phyloP scores from a whole-genome alignment of 2,329 filamentous ascomycete genomes.

The Fusarium protoensiforme region DNA sequence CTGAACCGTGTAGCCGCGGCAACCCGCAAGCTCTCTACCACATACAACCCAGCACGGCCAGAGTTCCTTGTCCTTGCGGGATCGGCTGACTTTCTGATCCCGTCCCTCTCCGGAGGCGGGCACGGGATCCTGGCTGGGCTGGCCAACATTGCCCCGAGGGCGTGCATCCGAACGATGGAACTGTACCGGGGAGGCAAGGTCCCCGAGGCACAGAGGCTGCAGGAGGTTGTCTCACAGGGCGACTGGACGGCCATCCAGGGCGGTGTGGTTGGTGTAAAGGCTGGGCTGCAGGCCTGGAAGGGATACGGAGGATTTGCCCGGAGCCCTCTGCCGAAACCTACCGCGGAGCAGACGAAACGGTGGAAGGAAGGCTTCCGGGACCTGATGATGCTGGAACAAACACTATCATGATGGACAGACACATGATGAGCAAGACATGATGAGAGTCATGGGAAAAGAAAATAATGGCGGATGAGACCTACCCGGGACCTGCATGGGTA shows the following conservation, averaged over 20 bases:
- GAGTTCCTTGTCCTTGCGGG: constrained; percentile 78
- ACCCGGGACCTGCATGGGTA: constrained; percentile 30
- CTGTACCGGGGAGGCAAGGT: constrained; percentile 68
- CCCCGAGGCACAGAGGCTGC: constrained; percentile 70
- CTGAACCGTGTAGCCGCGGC: constrained; percentile 71
- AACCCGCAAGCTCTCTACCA: constrained; percentile 56
- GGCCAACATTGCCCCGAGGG: constrained; percentile 76
- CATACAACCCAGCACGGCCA: constrained; percentile 16
- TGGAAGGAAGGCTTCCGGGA: constrained; percentile 69
- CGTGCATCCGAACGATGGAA: constrained; percentile 70
- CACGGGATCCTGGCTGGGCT: constrained; percentile 78
- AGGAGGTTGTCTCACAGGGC: constrained; percentile 73
- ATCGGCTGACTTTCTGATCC: constrained; percentile 78
- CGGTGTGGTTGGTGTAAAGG: constrained; percentile 78
- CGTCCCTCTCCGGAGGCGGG: constrained; percentile 74
- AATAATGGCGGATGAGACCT: not conserved
- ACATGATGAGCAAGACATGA: constrained; percentile 4
- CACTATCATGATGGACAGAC: constrained; percentile 41
- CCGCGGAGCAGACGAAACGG: constrained; percentile 57
- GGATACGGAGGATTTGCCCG: constrained; percentile 70
- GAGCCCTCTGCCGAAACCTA: constrained; percentile 54
- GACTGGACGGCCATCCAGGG: constrained; percentile 80
- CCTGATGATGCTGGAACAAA: constrained; percentile 63
- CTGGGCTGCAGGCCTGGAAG: constrained; percentile 71
- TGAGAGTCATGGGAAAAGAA: not conserved